Evolutionary conservation across 257 asterid species (phyloP).

Genomic region (Datura wrightii): DNA sequence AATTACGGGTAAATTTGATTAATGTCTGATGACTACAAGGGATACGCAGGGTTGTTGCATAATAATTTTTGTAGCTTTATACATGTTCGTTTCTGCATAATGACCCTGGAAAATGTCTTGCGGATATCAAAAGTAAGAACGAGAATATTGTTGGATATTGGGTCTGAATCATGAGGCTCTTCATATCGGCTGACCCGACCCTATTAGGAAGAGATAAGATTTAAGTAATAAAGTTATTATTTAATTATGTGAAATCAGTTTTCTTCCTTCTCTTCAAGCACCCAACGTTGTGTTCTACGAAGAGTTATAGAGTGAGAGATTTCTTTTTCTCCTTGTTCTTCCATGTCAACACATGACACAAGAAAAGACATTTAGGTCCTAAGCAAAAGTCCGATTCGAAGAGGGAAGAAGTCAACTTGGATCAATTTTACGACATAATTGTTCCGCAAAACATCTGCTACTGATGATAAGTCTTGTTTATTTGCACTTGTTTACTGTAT

Average conservation of each 20-base stretch:
- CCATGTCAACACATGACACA: background rate
- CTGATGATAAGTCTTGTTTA: too few relatives aligned
- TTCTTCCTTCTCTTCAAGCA: background rate
- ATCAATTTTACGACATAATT: too few relatives aligned
- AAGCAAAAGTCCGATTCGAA: too few relatives aligned
- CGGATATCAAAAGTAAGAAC: background rate
- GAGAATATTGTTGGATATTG: background rate
- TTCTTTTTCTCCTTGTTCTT: background rate
- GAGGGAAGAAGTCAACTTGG: too few relatives aligned
- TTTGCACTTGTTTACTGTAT: too few relatives aligned
- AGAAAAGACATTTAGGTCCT: too few relatives aligned
- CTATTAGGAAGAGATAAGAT: too few relatives aligned
- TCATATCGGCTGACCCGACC: background rate
- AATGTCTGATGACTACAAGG: background rate
- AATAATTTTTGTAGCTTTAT: too few relatives aligned
- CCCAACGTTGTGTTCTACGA: background rate
- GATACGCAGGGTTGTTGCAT: background rate
- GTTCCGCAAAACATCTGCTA: too few relatives aligned
- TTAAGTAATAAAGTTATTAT: too few relatives aligned
- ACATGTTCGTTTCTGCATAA: too few relatives aligned
- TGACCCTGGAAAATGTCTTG: background rate
- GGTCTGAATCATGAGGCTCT: background rate
- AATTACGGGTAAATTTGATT: background rate
- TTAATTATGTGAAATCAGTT: too few relatives aligned
- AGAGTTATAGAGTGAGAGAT: background rate